Base-by-base conservation (phyloP, 78 protist species). In the Tieghemostelium lacteum region DNA sequence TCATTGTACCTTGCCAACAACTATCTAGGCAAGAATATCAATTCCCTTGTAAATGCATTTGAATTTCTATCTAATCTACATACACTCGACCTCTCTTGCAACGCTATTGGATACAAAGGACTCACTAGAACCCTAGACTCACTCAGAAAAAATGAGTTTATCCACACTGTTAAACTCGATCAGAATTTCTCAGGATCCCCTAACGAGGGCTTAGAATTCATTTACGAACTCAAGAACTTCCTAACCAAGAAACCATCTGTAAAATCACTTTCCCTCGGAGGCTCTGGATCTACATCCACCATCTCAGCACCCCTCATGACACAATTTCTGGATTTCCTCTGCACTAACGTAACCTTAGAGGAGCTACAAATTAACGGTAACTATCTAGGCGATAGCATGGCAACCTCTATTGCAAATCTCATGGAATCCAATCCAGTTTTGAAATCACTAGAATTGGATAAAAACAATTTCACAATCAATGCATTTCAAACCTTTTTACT, bases 201-300 rank as follows among this genome's bases (percentile, higher is more conserved):
- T 24, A 75, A 63, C 22, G 86, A 75, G 37, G 86, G 64, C 2
- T 10, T 63, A 0, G 86, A 45, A 7, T 75, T 75, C n/a, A 63
- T 75, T 10, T 45, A 20, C n/a, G 86, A 75, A 34, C 10, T 75
- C 0, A 75, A 63, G 45, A 28, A 34, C 17, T 62, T 75, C 17
- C 28, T 75, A 1, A 3, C 26, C 0, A 66, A 58, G 14, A 75
- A 40, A 29, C 24, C 10, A 45, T 26, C 63, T 2, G 60, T 75
- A 29, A 75, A 58, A 49, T 7, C 28, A 4, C 33, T 73, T 57
- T 73, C 67, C 2, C 26, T 73, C 1, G 66, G 63, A 22, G 63
- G 63, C 31, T 34, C 33, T 52, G 20, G 24, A 40, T n/a, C n/a
- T n/a, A 33, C 69, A 62, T 24, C 24, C 29, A 24, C 20, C 22